Conservation (phyloP, 371 early-diverging fungal species). For the Chytridiales sp. region DNA sequence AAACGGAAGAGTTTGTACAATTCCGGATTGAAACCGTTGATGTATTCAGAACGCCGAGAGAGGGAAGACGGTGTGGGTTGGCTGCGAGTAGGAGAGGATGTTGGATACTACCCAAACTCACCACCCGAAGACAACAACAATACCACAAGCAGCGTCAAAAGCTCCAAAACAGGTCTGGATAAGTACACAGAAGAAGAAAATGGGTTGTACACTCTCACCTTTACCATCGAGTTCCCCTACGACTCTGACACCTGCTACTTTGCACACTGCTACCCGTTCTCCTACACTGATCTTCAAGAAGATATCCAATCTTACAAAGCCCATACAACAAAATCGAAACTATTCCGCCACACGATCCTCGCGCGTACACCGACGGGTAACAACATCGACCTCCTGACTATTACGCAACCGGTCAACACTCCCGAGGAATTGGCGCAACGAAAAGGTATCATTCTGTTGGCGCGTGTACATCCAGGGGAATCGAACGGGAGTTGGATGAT, state of each 20-base stretch:
- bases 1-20: slow-evolving; percentile 44
- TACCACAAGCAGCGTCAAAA: slow-evolving; percentile 1
- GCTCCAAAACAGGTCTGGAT: neutral
- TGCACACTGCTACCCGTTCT: slow-evolving; percentile 53
- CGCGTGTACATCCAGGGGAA: slow-evolving; percentile 51
- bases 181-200: slow-evolving; percentile 16
- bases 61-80: slow-evolving; percentile 29
- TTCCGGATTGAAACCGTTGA: slow-evolving; percentile 26
- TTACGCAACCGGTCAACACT: slow-evolving; percentile 31
- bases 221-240: slow-evolving; percentile 27
- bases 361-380: slow-evolving; percentile 41
- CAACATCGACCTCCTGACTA: slow-evolving; percentile 41
- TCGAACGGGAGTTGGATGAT: slow-evolving; percentile 48
- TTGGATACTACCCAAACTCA: slow-evolving; percentile 35
- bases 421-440: slow-evolving; percentile 17
- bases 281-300: slow-evolving; percentile 43
- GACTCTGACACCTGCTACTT: slow-evolving; percentile 37
- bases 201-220: slow-evolving; percentile 39
- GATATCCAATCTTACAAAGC: slow-evolving; percentile 22
- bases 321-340: slow-evolving; percentile 16
- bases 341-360: slow-evolving; percentile 25
- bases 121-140: neutral
- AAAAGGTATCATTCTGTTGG: slow-evolving; percentile 21
- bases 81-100: slow-evolving; percentile 37
- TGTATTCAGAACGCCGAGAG: slow-evolving; percentile 11